Evolutionary conservation across 2,329 filamentous ascomycete species (phyloP).

Genomic region (Knufia petricola): DNA sequence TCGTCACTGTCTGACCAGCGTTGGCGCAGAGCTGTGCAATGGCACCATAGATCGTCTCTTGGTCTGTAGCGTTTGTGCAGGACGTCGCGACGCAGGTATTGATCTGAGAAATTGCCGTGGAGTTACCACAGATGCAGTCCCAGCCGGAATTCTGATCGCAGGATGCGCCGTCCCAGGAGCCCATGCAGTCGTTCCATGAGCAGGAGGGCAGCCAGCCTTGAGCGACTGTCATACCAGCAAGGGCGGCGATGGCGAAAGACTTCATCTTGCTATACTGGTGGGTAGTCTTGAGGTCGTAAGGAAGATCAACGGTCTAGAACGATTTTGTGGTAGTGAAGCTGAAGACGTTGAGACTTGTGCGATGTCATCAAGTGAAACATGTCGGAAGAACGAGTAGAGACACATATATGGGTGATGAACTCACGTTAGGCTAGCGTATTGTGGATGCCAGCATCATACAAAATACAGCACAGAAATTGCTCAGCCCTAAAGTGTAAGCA

Average conservation of each 20-base stretch:
- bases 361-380: neutral
- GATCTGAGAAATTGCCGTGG: constrained; percentile 20
- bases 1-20: constrained; percentile 19
- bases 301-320: neutral
- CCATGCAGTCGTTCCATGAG: constrained; percentile 22
- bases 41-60: constrained; percentile 23
- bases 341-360: neutral
- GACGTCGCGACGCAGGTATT: constrained; percentile 23
- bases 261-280: constrained; percentile 18
- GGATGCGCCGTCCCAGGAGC: constrained; percentile 19
- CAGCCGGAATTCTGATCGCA: constrained; percentile 18
- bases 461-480: neutral
- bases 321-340: neutral
- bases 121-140: constrained; percentile 23
- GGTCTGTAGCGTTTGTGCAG: constrained; percentile 23
- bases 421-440: neutral
- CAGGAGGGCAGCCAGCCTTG: constrained; percentile 16
- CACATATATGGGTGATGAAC: constrained; percentile 1
- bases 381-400: neutral
- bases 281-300: neutral
- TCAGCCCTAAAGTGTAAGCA: constrained; percentile 5
- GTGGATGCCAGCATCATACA: constrained; percentile 1
- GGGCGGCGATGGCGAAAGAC: constrained; percentile 17
- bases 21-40: constrained; percentile 24
- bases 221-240: constrained; percentile 16